A percentile compares a stretch with the other conserved stretches of the same genome.
Conservation (phyloP, 768 basidiomycete genomes). For the Mrakia blollopis region DNA sequence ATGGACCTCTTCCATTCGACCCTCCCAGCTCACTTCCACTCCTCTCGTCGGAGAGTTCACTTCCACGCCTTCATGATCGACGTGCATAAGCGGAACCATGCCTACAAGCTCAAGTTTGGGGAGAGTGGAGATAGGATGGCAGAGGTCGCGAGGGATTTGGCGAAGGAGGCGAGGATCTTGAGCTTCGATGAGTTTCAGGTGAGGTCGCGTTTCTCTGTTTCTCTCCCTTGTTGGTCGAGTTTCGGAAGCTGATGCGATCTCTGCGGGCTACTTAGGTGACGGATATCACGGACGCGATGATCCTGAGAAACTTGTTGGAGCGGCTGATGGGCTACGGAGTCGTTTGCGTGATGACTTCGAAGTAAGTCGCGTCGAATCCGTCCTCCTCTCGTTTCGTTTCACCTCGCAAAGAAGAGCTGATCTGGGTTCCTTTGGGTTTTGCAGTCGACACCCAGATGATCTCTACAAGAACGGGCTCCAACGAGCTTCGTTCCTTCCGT, state of each 20-base stretch:
- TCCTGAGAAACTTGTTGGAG: constrained; percentile 82
- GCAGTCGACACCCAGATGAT: constrained; percentile 91
- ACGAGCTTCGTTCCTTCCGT: constrained; percentile 85
- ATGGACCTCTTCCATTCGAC: constrained; percentile 96
- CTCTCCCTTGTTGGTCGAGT: neutral
- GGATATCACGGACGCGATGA: constrained; percentile 98
- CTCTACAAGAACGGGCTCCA: constrained; percentile 99
- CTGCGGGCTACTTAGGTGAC: constrained; percentile 59
- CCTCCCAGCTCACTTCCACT: constrained; percentile 47
- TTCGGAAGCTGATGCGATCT: neutral
- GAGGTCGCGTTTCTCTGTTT: constrained; percentile 34
- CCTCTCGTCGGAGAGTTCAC: constrained; percentile 68
- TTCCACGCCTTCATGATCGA: constrained; percentile 99
- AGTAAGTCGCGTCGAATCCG: constrained; percentile 54
- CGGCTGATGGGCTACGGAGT: constrained; percentile 81
- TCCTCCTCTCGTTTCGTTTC: neutral
- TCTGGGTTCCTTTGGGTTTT: neutral
- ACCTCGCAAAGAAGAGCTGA: neutral
- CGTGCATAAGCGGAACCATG: constrained; percentile 87
- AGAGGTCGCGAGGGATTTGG: constrained; percentile 81
- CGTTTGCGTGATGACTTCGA: constrained; percentile 92
- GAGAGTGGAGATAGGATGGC: constrained; percentile 66
- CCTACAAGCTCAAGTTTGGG: constrained; percentile 68
- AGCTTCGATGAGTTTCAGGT: constrained; percentile 99
- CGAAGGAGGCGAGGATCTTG: constrained; percentile 72